phyloP scores from a whole-genome alignment of 805 yeast species.

The Yamadazyma philogaea region DNA sequence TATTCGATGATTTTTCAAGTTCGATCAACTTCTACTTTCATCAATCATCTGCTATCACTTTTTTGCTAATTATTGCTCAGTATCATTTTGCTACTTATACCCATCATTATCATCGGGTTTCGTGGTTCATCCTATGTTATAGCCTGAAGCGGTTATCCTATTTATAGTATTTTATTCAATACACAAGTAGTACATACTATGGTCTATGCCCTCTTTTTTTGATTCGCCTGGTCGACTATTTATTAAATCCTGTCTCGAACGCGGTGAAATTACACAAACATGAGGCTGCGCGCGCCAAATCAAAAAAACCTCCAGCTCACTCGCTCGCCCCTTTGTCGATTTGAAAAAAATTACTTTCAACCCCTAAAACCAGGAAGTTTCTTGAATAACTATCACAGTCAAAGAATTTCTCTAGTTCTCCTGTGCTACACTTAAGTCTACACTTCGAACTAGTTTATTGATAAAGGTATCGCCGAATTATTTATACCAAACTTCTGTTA shows the following conservation, averaged over 20 bases:
- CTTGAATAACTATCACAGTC: conserved; percentile 2
- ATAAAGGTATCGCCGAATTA: background rate
- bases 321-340: conserved; percentile 13
- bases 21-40: too few species aligned
- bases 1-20: too few species aligned
- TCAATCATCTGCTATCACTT: background rate
- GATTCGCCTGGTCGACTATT: too few species aligned
- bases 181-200: background rate
- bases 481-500: background rate
- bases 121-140: too few species aligned
- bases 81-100: background rate
- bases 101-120: too few species aligned
- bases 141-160: background rate
- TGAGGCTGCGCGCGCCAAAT: conserved; percentile 4
- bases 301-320: conserved; percentile 8
- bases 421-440: background rate
- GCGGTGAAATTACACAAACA: conserved; percentile 8
- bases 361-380: conserved; percentile 8
- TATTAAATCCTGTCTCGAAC: conserved; percentile 1
- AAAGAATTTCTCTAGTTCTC: conserved; percentile 4
- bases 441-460: background rate
- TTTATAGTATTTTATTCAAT: background rate
- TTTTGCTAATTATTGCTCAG: background rate
- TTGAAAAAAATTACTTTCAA: conserved; percentile 8
- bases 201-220: too few species aligned